Percentiles rank a stretch among this genome's conserved stretches.
phyloP scores from a whole-genome alignment of 495 filamentous ascomycete genomes.

The Cladorrhinum samala region DNA sequence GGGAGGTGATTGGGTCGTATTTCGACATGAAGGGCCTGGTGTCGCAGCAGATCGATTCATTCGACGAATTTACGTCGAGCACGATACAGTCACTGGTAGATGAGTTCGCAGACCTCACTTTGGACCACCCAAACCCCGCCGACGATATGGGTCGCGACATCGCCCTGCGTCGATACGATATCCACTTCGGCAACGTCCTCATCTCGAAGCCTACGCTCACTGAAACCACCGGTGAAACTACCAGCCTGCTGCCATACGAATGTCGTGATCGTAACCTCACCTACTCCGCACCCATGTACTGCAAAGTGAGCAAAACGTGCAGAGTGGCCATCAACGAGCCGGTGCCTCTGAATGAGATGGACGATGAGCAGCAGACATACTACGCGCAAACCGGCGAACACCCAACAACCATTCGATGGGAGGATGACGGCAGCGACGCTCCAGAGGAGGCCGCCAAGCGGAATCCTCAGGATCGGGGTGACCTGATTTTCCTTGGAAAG shows the following conservation, averaged over 20 bases:
- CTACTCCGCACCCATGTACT: slow-evolving; percentile 85
- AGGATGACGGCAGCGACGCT: slow-evolving; percentile 43
- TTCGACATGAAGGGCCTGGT: slow-evolving; percentile 94
- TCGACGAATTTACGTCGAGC: slow-evolving; percentile 88
- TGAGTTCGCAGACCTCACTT: slow-evolving; percentile 78
- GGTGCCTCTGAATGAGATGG: slow-evolving; percentile 54
- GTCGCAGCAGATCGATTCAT: slow-evolving; percentile 96
- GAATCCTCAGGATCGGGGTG: slow-evolving; percentile 29
- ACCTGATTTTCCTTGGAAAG: slow-evolving; percentile 76
- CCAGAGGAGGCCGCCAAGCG: slow-evolving; percentile 34
- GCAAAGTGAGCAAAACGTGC: slow-evolving; percentile 72
- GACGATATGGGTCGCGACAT: slow-evolving; percentile 65
- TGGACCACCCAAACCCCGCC: slow-evolving; percentile 79
- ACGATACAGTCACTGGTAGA: slow-evolving; percentile 90
- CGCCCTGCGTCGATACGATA: slow-evolving; percentile 81
- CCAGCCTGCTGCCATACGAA: slow-evolving; percentile 79
- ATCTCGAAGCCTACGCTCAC: slow-evolving; percentile 82
- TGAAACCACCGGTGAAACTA: slow-evolving; percentile 83
- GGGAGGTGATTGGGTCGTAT: slow-evolving; percentile 93
- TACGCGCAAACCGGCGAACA: slow-evolving; percentile 41
- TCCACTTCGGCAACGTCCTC: slow-evolving; percentile 80
- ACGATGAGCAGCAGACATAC: slow-evolving; percentile 52
- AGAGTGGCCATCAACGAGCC: slow-evolving; percentile 73
- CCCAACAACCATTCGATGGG: slow-evolving; percentile 53
- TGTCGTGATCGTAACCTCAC: slow-evolving; percentile 91